Conservation (phyloP, 768 basidiomycete species). For the Cystofilobasidium capitatum region DNA sequence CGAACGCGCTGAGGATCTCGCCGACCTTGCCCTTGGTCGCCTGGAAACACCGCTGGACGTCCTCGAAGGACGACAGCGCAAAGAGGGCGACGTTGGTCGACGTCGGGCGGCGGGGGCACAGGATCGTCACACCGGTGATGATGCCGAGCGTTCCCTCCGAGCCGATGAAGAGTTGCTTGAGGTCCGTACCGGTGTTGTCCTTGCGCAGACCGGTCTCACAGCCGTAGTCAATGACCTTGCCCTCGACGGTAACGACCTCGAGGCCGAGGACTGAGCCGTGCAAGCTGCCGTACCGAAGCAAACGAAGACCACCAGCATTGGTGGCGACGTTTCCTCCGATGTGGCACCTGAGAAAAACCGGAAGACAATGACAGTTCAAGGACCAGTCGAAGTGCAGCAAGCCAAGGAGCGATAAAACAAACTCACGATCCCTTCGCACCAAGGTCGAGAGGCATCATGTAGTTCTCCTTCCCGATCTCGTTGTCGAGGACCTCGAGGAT, state of each 20-base stretch:
- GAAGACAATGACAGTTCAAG: neutral
- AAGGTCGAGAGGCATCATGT: conserved; percentile 93
- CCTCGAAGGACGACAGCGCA: conserved; percentile 74
- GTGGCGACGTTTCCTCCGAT: conserved; percentile 96
- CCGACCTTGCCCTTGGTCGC: conserved; percentile 71
- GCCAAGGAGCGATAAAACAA: neutral
- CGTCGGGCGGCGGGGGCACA: conserved; percentile 65
- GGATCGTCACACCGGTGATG: conserved; percentile 87
- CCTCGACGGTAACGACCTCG: conserved; percentile 91
- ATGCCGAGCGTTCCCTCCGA: conserved; percentile 93
- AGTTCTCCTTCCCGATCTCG: conserved; percentile 72
- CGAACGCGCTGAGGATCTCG: conserved; percentile 94
- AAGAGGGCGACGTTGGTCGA: conserved; percentile 87
- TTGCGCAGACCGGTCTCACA: conserved; percentile 68
- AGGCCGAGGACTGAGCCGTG: conserved; percentile 91
- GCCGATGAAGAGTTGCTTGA: conserved; percentile 97
- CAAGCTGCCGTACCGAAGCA: conserved; percentile 86
- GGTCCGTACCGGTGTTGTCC: conserved; percentile 98
- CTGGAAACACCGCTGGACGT: conserved; percentile 74
- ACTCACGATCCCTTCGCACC: conserved; percentile 87
- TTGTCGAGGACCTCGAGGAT: conserved; percentile 80
- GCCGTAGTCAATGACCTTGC: conserved; percentile 77
- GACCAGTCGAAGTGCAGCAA: neutral
- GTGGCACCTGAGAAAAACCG: conserved; percentile 58
- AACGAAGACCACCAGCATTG: conserved; percentile 91